A percentile compares a stretch with the other conserved stretches of the same genome.
phyloP scores from a whole-genome alignment of 106 monocot species.

The Amphibolis antarctica region DNA sequence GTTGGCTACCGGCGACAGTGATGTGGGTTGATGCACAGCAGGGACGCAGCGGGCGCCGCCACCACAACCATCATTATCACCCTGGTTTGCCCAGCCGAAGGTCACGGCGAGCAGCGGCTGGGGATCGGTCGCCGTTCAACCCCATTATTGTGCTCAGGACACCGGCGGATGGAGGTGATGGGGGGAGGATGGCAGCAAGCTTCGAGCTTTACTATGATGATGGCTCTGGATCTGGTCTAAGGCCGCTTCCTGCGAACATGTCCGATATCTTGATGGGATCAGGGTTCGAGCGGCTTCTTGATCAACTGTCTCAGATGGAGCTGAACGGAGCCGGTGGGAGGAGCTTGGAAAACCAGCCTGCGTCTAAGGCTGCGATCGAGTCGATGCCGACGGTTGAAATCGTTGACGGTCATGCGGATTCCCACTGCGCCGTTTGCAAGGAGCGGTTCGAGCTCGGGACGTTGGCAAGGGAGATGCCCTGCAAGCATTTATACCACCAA shows the following conservation, averaged over 20 bases:
- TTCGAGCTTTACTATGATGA: conserved; percentile 27
- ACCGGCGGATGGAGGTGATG: conserved; percentile 2
- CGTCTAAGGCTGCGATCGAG: conserved; percentile 16
- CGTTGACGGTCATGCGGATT: conserved; percentile 6
- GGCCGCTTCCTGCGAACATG: conserved; percentile 18
- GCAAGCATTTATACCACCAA: conserved; percentile 19
- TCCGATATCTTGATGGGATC: conserved; percentile 26
- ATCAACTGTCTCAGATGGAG: conserved; percentile 18
- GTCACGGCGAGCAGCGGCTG: neutral
- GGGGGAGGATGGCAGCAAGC: neutral
- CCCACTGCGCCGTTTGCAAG: conserved; percentile 20
- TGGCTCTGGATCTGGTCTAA: conserved; percentile 13
- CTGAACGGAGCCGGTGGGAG: conserved; percentile 11
- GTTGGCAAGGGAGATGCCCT: conserved; percentile 18
- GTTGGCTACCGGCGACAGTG: conserved; percentile 3
- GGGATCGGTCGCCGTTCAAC: conserved; percentile 23
- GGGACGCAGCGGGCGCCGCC: neutral
- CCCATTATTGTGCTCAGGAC: conserved; percentile 24
- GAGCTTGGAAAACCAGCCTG: conserved; percentile 14
- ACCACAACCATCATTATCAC: neutral
- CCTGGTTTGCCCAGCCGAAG: neutral
- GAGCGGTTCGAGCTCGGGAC: conserved; percentile 16
- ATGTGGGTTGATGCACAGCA: conserved; percentile 10
- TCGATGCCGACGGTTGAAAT: conserved; percentile 21
- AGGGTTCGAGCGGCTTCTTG: conserved; percentile 23